Evolutionary conservation across 148 eudicot genomes (phyloP).

Genomic region (Rhododendron kiyosumense): DNA sequence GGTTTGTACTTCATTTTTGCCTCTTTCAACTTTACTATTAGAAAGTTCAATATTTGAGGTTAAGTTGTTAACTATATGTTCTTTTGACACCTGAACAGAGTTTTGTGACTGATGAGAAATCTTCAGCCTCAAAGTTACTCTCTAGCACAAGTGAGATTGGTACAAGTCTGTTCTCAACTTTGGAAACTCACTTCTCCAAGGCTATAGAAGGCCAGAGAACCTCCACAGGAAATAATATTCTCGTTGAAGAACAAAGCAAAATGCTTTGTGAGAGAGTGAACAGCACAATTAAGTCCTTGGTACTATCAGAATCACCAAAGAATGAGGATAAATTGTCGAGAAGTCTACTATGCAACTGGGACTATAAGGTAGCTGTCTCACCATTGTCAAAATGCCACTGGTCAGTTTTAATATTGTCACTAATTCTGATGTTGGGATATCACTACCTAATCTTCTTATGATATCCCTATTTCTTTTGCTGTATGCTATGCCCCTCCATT

Average conservation of each 20-base stretch:
- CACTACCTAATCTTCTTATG: conserved; percentile 15
- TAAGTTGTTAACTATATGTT: not conserved
- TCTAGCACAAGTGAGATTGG: conserved; percentile 64
- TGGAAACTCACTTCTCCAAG: conserved; percentile 56
- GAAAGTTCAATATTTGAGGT: not conserved
- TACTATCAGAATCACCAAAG: conserved; percentile 28
- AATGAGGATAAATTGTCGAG: conserved; percentile 20
- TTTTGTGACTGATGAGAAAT: conserved; percentile 56
- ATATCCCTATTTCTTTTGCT: conserved; percentile 8
- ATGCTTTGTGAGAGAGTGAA: conserved; percentile 44
- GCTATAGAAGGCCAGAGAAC: conserved; percentile 31
- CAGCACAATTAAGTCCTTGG: conserved; percentile 36
- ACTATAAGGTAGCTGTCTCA: conserved; percentile 70
- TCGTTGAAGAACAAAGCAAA: conserved; percentile 50
- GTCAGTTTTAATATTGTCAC: conserved; percentile 36
- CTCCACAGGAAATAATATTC: conserved; percentile 26
- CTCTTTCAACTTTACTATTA: not conserved
- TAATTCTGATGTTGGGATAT: conserved; percentile 37
- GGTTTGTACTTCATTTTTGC: conserved; percentile 20
- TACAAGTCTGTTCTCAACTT: conserved; percentile 53
- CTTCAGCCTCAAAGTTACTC: conserved; percentile 52
- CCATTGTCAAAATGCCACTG: conserved; percentile 35
- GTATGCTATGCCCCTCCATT: not conserved
- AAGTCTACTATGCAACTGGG: conserved; percentile 20
- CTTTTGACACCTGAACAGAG: conserved; percentile 35